A percentile compares a stretch with the other conserved stretches of the same genome.
These are phyloP conservation scores for Daphne laureola DNA, from an alignment of 441 rosid genomes.

Conservation along the genomic window DNA sequence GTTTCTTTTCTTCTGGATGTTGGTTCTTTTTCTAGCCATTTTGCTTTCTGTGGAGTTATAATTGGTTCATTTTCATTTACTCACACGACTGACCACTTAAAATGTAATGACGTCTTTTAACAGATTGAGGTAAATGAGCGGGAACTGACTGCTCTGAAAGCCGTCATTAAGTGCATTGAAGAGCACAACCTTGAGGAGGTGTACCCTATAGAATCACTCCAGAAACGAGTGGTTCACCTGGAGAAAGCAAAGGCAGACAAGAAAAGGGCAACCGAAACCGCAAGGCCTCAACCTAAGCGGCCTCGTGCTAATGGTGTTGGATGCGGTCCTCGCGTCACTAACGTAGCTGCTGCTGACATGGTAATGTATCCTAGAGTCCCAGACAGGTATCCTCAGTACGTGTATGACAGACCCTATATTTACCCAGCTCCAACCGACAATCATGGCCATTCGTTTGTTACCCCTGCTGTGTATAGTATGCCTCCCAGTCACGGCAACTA, in stretches of 20 bases:
- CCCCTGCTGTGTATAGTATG: conserved; percentile 62
- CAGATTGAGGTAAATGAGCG: conserved; percentile 82
- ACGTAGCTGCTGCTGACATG: conserved; percentile 38
- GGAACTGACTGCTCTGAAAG: conserved; percentile 76
- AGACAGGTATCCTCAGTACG: conserved; percentile 73
- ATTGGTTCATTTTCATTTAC: too few relatives aligned
- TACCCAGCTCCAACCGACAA: conserved; percentile 56
- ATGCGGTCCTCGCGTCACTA: conserved; percentile 50
- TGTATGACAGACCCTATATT: conserved; percentile 70
- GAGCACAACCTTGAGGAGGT: conserved; percentile 90
- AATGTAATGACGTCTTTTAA: background rate
- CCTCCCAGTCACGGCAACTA: conserved; percentile 71
- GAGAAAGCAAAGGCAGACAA: conserved; percentile 96
- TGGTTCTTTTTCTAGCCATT: too few relatives aligned
- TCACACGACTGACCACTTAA: too few relatives aligned
- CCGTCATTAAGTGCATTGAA: conserved; percentile 84
- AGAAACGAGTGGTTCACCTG: conserved; percentile 58
- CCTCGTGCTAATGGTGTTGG: conserved; percentile 65
- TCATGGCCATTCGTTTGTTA: conserved; percentile 45
- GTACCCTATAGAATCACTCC: conserved; percentile 65
- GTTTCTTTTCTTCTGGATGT: too few relatives aligned
- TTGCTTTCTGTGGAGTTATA: too few relatives aligned
- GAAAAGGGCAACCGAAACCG: conserved; percentile 70
- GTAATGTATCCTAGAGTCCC: conserved; percentile 48
- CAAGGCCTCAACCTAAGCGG: conserved; percentile 89